Conservation (phyloP, 495 filamentous ascomycete species). For the Neohortaea acidophila region DNA sequence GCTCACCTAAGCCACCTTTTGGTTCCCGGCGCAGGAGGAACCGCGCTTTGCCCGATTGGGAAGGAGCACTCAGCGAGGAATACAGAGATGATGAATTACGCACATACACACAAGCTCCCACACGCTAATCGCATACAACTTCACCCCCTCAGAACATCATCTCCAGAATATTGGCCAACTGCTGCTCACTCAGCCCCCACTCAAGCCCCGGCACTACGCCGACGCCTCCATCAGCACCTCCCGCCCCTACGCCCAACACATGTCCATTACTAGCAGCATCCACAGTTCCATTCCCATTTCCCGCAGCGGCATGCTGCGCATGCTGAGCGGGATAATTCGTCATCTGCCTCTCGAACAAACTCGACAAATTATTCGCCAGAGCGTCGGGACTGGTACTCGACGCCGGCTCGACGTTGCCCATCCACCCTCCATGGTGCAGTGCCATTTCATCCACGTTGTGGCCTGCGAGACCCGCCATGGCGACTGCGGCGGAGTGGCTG, state of each 20-base stretch:
- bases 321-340: too few relatives aligned
- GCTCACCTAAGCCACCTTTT: too few relatives aligned
- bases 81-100: too few relatives aligned
- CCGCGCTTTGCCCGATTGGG: too few relatives aligned
- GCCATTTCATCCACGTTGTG: slow-evolving; percentile 49
- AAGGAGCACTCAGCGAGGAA: too few relatives aligned
- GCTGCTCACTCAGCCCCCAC: slow-evolving; percentile 49
- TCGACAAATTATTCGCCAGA: slow-evolving; percentile 49
- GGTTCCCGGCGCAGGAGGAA: too few relatives aligned
- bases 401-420: slow-evolving; percentile 9
- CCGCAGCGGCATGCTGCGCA: slow-evolving; percentile 21
- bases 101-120: too few relatives aligned
- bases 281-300: slow-evolving; percentile 7
- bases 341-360: slow-evolving; percentile 35
- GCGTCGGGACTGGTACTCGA: slow-evolving; percentile 26
- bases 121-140: too few relatives aligned
- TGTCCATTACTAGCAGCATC: not conserved
- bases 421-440: slow-evolving; percentile 27
- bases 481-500: slow-evolving; percentile 40
- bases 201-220: slow-evolving; percentile 35
- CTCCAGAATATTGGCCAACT: slow-evolving; percentile 46
- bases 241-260: not conserved
- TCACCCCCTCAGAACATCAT: slow-evolving; percentile 44
- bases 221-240: too few relatives aligned
- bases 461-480: slow-evolving; percentile 59